Evolutionary conservation across 805 yeast species (phyloP).

Genomic region (Candida golubevii): DNA sequence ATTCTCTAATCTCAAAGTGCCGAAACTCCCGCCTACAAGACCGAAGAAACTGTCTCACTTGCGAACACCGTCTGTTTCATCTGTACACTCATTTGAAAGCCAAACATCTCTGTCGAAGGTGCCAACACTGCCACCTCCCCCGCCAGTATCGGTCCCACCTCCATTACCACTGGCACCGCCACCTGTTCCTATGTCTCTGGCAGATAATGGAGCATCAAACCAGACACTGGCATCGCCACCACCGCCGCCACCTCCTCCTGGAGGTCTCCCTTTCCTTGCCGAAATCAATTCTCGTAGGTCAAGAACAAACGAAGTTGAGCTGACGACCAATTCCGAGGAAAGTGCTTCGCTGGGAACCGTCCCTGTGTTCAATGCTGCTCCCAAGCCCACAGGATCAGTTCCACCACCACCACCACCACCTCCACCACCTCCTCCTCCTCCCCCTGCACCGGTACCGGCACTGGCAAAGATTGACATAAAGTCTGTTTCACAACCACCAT

Average conservation of each 20-base stretch:
- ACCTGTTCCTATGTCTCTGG: conserved; percentile 6
- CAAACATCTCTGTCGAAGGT: not conserved
- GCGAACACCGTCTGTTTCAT: conserved; percentile 20
- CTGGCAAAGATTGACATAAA: conserved; percentile 11
- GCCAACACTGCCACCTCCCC: conserved; percentile 1
- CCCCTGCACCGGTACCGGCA: conserved; percentile 16
- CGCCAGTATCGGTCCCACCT: conserved; percentile 8
- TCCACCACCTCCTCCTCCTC: too few species aligned
- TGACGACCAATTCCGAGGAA: not conserved
- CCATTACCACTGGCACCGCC: conserved; percentile 15
- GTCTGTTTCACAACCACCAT: conserved; percentile 12
- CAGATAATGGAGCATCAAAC: conserved; percentile 2
- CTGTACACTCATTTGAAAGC: conserved; percentile 16
- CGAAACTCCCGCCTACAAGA: conserved; percentile 37
- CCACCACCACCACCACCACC: conserved; percentile 17
- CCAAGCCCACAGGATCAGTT: conserved; percentile 10
- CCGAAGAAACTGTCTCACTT: conserved; percentile 38
- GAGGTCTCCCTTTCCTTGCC: conserved; percentile 16
- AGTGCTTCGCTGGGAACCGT: not conserved
- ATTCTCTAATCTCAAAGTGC: conserved; percentile 16
- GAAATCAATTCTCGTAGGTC: conserved; percentile 14
- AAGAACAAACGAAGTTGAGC: conserved; percentile 1
- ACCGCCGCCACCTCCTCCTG: conserved; percentile 7
- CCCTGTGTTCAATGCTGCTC: not conserved
- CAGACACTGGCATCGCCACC: conserved; percentile 11